These are phyloP conservation scores for Lathyrus sativus DNA, from an alignment of 306 rosid species.

Conservation along the genomic window DNA sequence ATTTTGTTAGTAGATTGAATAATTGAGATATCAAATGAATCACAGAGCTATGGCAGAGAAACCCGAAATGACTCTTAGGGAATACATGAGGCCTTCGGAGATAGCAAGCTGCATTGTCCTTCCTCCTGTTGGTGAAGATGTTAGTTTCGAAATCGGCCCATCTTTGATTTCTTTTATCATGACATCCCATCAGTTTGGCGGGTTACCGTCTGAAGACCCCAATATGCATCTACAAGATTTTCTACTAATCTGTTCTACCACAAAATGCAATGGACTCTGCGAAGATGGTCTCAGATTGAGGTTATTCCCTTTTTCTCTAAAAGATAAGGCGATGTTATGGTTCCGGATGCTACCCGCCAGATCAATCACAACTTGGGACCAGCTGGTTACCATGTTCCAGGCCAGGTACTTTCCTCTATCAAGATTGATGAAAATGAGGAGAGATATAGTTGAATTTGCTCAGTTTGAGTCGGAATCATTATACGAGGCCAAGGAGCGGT, in stretches of 20 bases:
- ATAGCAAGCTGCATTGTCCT: conserved; percentile 5
- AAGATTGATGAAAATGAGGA: background rate
- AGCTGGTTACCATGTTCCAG: background rate
- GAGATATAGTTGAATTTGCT: background rate
- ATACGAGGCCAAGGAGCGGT: background rate
- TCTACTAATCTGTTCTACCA: background rate
- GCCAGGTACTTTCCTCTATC: background rate
- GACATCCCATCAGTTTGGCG: background rate
- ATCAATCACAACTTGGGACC: conserved; percentile 17
- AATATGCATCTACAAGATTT: background rate
- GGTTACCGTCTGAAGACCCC: background rate
- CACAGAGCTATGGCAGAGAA: conserved; percentile 7
- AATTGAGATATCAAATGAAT: background rate
- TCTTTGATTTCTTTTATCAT: background rate
- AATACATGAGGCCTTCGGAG: background rate
- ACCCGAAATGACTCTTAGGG: background rate
- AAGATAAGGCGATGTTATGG: background rate
- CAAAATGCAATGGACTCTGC: background rate
- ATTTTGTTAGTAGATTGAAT: background rate
- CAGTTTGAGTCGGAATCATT: background rate
- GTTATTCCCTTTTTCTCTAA: background rate
- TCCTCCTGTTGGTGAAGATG: background rate
- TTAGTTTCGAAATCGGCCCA: background rate
- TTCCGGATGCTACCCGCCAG: background rate
- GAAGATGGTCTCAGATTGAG: background rate